Percentiles rank a stretch among this genome's conserved stretches.
Conservation (phyloP, 73 alveolate genomes). For the Blepharisma japonicum region DNA sequence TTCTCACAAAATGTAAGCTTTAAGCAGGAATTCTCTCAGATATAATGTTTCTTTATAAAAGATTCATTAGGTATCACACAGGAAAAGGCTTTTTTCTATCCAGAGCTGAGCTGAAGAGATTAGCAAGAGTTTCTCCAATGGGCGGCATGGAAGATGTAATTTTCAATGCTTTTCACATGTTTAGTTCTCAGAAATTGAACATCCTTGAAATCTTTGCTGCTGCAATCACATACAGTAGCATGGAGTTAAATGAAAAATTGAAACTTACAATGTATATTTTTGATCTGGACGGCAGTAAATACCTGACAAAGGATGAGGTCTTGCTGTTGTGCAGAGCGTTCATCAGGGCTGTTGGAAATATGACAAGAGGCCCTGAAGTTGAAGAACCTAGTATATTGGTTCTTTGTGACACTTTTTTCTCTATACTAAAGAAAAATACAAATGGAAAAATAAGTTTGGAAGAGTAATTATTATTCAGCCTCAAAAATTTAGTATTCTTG, state of each 20-base stretch:
- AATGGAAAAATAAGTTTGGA: too few relatives aligned
- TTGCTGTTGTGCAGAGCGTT: background rate
- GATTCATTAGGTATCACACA: background rate
- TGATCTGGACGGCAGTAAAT: conserved; percentile 18
- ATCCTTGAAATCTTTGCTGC: conserved; percentile 19
- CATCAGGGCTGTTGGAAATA: background rate
- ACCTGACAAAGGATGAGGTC: conserved; percentile 23
- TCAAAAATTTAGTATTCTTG: too few relatives aligned
- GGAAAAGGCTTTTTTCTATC: conserved; percentile 1
- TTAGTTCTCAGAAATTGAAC: background rate
- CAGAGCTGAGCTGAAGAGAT: background rate
- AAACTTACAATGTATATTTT: background rate
- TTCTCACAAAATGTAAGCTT: background rate
- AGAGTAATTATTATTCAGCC: too few relatives aligned
- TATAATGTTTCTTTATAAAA: background rate
- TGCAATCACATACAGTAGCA: background rate
- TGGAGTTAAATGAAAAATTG: background rate
- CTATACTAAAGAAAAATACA: too few relatives aligned
- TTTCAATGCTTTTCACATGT: background rate
- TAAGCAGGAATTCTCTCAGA: background rate
- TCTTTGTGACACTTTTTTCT: too few relatives aligned
- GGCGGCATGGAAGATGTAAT: conserved; percentile 24
- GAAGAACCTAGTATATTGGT: background rate
- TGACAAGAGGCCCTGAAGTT: background rate
- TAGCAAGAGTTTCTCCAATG: background rate